Evolutionary conservation across 2,329 filamentous ascomycete species (phyloP), one percentile per base, ranked within the genome.

Genomic region (Albifimbria verrucaria): DNA sequence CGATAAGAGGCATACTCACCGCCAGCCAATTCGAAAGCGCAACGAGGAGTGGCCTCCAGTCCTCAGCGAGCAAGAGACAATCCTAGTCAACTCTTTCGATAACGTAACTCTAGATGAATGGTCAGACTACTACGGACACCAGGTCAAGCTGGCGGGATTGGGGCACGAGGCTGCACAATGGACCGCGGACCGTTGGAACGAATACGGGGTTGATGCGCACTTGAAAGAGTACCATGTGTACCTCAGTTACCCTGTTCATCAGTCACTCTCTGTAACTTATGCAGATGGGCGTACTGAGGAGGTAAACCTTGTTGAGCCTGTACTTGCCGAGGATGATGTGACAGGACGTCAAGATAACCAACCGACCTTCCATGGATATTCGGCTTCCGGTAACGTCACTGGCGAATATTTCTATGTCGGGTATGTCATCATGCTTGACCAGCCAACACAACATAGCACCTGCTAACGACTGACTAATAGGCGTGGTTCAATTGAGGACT

Each of bases 321-420:
- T 88, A 1, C 70, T 94, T 2, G 76, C 84, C 5, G 85, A 90
- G 55, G 90, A 94, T 65, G 78, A 82, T n/a, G 90, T 89, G 0
- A 89, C 83, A 25, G 79, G 83, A n/a, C 74, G 88, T 28, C 73
- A 78, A 6, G 80, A 89, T 56, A 77, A 88, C 24, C 79, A 92
- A 21, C 89, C 90, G 6, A 90, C 86, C 0, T 95, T 93, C 70
- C 88, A 94, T 59, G 90, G 89, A 11, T 95, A 94, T 65, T 91
- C 88, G 1, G 89, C 89, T 0, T 87, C 76, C 28, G 90, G 90
- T 0, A 89, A 89, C 64, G 89, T 88, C 15, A 89, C 87, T 0
- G 88, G 84, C 1, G 82, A 83, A 56, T 92, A 86, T 58, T 85
- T 92, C 17, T 95, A 86, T 64, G 86, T 83, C 52, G 92, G 92